These are phyloP conservation scores for Neurospora pannonica DNA, from an alignment of 495 filamentous ascomycete species.

Conservation along the genomic window DNA sequence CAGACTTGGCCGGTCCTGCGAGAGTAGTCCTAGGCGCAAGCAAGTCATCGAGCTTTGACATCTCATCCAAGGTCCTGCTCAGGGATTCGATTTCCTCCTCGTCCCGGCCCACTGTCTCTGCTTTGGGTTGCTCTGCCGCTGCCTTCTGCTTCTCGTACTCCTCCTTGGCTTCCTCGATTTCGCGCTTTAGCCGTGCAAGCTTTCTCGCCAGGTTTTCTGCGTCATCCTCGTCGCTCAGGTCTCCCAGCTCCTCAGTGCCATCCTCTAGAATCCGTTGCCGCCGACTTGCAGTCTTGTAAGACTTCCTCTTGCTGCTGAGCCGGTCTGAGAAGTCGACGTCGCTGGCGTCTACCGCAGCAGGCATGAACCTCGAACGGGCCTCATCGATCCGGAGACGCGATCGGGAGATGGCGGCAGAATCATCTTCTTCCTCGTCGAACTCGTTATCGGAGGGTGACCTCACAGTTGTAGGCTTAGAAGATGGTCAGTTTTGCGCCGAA, in stretches of 20 bases:
- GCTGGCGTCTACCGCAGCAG: slow-evolving; percentile 61
- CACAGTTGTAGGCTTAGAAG: slow-evolving; percentile 48
- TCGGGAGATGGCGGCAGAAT: slow-evolving; percentile 59
- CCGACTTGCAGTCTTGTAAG: slow-evolving; percentile 64
- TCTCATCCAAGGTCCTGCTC: slow-evolving; percentile 54
- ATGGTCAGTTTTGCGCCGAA: slow-evolving; percentile 11
- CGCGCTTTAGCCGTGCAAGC: slow-evolving; percentile 66
- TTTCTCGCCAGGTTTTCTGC: slow-evolving; percentile 62
- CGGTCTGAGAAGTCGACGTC: slow-evolving; percentile 78
- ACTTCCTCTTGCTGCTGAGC: slow-evolving; percentile 65
- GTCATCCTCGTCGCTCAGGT: slow-evolving; percentile 52
- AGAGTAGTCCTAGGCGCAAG: slow-evolving; percentile 17
- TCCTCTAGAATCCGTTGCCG: slow-evolving; percentile 50
- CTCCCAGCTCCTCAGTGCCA: slow-evolving; percentile 53
- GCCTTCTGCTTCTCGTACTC: slow-evolving; percentile 48
- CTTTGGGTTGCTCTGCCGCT: slow-evolving; percentile 20
- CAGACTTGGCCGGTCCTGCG: slow-evolving; percentile 12
- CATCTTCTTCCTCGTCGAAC: slow-evolving; percentile 53
- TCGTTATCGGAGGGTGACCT: slow-evolving; percentile 58
- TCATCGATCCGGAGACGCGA: slow-evolving; percentile 62
- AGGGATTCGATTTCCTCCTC: slow-evolving; percentile 44
- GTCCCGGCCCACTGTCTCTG: slow-evolving; percentile 22
- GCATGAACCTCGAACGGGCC: slow-evolving; percentile 71
- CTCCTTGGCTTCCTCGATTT: slow-evolving; percentile 68
- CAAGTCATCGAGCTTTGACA: slow-evolving; percentile 31